Percentiles rank a stretch among this genome's conserved stretches.
Conservation (phyloP, 257 asterid species). For the Solanum neorickii region DNA sequence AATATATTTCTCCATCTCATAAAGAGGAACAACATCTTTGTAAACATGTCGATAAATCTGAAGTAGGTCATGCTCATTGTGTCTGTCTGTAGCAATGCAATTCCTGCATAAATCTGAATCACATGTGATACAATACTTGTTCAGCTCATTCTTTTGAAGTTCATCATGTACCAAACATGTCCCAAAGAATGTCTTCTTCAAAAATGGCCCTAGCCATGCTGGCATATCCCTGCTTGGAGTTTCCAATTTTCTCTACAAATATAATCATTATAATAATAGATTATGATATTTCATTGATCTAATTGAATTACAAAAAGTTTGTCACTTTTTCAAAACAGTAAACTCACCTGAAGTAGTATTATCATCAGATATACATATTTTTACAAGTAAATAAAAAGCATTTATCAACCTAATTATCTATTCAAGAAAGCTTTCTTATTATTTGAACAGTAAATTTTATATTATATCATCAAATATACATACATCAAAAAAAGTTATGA, state of each 20-base stretch:
- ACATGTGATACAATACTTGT: constrained; percentile 29
- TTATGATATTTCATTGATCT: background rate
- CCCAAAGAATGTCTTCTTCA: constrained; percentile 23
- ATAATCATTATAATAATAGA: background rate
- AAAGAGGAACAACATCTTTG: constrained; percentile 18
- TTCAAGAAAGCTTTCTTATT: background rate
- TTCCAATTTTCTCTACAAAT: background rate
- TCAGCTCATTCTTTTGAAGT: constrained; percentile 18
- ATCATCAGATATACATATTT: background rate
- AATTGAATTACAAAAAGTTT: background rate
- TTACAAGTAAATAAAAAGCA: background rate
- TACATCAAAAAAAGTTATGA: background rate
- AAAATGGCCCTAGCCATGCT: constrained; percentile 17
- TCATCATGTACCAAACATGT: constrained; percentile 15
- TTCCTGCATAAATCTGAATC: constrained; percentile 18
- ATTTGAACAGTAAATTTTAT: too few relatives aligned
- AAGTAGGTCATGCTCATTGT: constrained; percentile 3
- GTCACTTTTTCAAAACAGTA: background rate
- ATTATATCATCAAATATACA: background rate
- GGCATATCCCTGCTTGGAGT: background rate
- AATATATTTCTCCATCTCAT: constrained; percentile 4
- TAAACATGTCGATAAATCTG: constrained; percentile 21
- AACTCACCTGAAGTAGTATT: background rate
- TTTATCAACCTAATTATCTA: background rate
- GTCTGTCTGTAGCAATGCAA: constrained; percentile 12